Conservation (phyloP, 495 filamentous ascomycete species). For the Apodospora peruviana region DNA sequence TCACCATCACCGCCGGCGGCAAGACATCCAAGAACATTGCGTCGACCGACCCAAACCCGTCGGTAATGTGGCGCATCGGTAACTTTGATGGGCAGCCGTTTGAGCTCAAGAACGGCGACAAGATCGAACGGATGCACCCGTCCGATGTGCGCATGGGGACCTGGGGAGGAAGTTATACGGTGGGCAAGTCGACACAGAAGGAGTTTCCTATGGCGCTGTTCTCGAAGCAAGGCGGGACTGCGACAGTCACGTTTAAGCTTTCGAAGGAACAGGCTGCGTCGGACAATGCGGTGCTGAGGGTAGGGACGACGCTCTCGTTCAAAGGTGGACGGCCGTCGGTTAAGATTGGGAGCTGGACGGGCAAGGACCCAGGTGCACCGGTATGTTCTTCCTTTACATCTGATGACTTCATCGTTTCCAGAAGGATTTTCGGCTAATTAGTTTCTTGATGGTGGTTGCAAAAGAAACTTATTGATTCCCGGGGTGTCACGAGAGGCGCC, state of each 20-base stretch:
- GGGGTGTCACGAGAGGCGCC: conserved; percentile 55
- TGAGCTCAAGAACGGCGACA: conserved; percentile 53
- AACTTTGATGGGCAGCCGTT: conserved; percentile 52
- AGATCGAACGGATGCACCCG: conserved; percentile 57
- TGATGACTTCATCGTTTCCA: not conserved
- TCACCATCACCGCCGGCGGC: conserved; percentile 43
- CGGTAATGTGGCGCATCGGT: conserved; percentile 53
- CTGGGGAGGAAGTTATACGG: conserved; percentile 50
- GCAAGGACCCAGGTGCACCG: conserved; percentile 44
- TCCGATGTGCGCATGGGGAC: conserved; percentile 49
- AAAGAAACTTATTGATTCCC: conserved; percentile 45
- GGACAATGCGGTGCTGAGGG: conserved; percentile 7
- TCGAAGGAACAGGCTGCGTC: conserved; percentile 26
- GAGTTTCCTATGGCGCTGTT: conserved; percentile 59
- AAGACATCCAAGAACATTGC: conserved; percentile 42
- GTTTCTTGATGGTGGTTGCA: too few species aligned
- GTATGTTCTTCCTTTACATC: conserved; percentile 24
- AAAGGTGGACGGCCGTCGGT: conserved; percentile 44
- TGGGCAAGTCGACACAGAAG: conserved; percentile 39
- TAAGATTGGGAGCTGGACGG: conserved; percentile 41
- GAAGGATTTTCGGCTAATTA: not conserved
- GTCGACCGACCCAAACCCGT: conserved; percentile 37
- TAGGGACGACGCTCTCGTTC: conserved; percentile 56
- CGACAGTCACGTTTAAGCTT: conserved; percentile 50
- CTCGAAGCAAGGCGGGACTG: conserved; percentile 47